These are phyloP conservation scores for Paxillus ammoniavirescens DNA, from an alignment of 768 basidiomycete species.

Conservation along the genomic window DNA sequence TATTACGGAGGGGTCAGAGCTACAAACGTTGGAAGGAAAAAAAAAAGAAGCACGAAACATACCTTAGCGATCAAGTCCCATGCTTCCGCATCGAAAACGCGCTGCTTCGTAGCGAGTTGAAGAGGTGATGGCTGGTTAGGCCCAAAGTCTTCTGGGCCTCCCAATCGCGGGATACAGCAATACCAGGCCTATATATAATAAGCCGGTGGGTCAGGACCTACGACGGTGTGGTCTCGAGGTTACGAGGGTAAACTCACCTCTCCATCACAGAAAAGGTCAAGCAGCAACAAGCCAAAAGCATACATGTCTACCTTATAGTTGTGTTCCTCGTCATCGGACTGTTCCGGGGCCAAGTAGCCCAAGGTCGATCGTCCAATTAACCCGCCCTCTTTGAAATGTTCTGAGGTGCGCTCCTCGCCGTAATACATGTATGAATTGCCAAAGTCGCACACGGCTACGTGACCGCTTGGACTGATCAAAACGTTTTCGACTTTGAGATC, in stretches of 20 bases:
- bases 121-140: background rate
- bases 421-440: conserved; percentile 13
- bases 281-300: conserved; percentile 33
- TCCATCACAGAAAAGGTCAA: conserved; percentile 8
- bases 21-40: too few relatives aligned
- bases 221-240: background rate
- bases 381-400: conserved; percentile 1
- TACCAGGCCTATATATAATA: conserved; percentile 5
- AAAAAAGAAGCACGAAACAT: background rate
- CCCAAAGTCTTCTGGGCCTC: background rate
- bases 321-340: conserved; percentile 39
- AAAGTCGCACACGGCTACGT: conserved; percentile 14
- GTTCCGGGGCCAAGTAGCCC: conserved; percentile 46
- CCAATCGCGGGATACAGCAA: background rate
- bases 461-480: conserved; percentile 32
- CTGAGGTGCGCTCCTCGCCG: background rate
- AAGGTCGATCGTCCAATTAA: conserved; percentile 32
- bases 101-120: background rate
- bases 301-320: conserved; percentile 43
- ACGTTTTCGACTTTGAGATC: conserved; percentile 57
- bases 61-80: conserved; percentile 9
- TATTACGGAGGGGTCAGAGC: background rate
- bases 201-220: background rate
- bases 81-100: conserved; percentile 4
- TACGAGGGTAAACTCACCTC: background rate